These are phyloP conservation scores for Vicia faba DNA, from an alignment of 306 rosid genomes.

Conservation along the genomic window DNA sequence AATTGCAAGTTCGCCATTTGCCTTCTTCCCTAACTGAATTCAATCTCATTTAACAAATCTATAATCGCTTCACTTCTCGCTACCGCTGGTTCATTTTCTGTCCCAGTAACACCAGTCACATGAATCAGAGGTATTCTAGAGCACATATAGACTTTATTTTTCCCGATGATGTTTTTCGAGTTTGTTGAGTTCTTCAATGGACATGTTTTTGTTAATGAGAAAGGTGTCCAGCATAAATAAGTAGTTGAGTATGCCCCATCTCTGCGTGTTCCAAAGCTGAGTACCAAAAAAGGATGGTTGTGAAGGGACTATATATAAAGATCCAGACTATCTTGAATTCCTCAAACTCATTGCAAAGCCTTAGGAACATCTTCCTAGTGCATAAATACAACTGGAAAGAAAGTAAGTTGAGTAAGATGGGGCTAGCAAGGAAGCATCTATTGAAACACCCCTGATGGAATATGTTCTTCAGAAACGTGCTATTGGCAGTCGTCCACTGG, in stretches of 20 bases:
- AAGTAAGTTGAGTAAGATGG: slow-evolving; percentile 96
- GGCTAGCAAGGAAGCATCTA: slow-evolving; percentile 66
- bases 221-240: slow-evolving; percentile 79
- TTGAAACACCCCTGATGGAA: slow-evolving; percentile 92
- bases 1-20: slow-evolving; percentile 79
- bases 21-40: slow-evolving; percentile 86
- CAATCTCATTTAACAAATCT: slow-evolving; percentile 75
- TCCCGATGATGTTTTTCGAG: slow-evolving; percentile 74
- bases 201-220: slow-evolving; percentile 89
- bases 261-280: slow-evolving; percentile 72
- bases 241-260: slow-evolving; percentile 95
- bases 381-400: slow-evolving; percentile 96
- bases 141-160: slow-evolving; percentile 76
- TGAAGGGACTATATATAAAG: slow-evolving; percentile 89
- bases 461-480: slow-evolving; percentile 82
- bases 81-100: slow-evolving; percentile 67
- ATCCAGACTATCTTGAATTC: slow-evolving; percentile 94
- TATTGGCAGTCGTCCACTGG: slow-evolving; percentile 66
- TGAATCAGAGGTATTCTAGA: slow-evolving; percentile 73
- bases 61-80: slow-evolving; percentile 67
- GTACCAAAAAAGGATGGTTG: slow-evolving; percentile 77
- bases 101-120: slow-evolving; percentile 80
- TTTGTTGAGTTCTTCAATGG: slow-evolving; percentile 84
- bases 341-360: slow-evolving; percentile 85
- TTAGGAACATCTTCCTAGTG: slow-evolving; percentile 94